Percentiles rank a stretch among this genome's conserved stretches.
phyloP scores from a whole-genome alignment of 768 basidiomycete genomes.

The Boletus sp. region DNA sequence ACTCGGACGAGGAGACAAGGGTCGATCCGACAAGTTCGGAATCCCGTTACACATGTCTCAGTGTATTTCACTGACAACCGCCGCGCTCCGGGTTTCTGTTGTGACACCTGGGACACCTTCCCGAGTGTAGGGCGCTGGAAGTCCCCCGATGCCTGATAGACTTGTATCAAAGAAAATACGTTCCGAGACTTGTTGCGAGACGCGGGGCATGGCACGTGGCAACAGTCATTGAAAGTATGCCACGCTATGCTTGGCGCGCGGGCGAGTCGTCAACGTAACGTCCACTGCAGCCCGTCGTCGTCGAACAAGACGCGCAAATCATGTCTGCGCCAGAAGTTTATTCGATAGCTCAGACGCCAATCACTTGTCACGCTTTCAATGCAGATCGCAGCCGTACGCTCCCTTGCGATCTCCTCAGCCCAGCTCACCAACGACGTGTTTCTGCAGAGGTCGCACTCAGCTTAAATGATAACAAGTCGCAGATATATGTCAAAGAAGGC shows the following conservation, averaged over 20 bases:
- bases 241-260: background rate
- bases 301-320: background rate
- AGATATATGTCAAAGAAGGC: constrained; percentile 70
- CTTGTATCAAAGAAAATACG: no score
- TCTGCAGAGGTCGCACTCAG: constrained; percentile 82
- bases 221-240: background rate
- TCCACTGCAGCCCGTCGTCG: background rate
- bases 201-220: constrained; percentile 12
- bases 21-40: background rate
- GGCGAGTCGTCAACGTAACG: background rate
- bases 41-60: background rate
- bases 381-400: constrained; percentile 80
- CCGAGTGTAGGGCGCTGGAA: background rate
- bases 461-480: constrained; percentile 84
- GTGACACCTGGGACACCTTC: background rate
- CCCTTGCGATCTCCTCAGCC: background rate
- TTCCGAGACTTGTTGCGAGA: background rate
- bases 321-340: constrained; percentile 78
- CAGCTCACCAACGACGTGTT: constrained; percentile 6
- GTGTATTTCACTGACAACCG: background rate
- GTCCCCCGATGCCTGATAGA: background rate
- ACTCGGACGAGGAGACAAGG: background rate
- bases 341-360: constrained; percentile 74
- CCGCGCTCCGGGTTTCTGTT: background rate
- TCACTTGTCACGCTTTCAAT: constrained; percentile 90